These are phyloP conservation scores for Trichoderma sp. DNA, from an alignment of 2,329 filamentous ascomycete species.

Conservation along the genomic window DNA sequence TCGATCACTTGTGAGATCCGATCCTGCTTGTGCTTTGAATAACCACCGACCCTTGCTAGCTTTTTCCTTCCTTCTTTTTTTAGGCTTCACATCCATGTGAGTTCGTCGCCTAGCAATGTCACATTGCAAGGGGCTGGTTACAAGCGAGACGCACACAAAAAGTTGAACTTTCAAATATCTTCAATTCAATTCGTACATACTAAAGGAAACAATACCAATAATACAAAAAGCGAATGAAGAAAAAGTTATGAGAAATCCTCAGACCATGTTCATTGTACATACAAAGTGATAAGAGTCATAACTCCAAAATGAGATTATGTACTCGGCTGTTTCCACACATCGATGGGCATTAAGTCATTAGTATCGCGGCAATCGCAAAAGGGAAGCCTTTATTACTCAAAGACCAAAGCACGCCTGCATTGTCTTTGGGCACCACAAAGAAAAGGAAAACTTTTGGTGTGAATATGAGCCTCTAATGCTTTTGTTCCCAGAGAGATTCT, in stretches of 20 bases:
- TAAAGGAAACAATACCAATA: neutral
- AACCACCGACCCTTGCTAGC: neutral
- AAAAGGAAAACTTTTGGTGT: constrained; percentile 23
- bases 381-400: constrained; percentile 1
- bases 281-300: neutral
- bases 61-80: neutral
- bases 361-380: constrained; percentile 8
- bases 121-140: neutral
- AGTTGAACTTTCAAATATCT: neutral
- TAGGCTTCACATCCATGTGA: constrained; percentile 4
- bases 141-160: constrained; percentile 4
- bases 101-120: neutral
- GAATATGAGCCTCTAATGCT: constrained; percentile 24
- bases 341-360: constrained; percentile 27
- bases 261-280: neutral
- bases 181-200: constrained; percentile 20
- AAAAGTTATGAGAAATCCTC: neutral
- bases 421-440: constrained; percentile 6
- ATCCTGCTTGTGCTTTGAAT: neutral
- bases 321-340: constrained; percentile 1
- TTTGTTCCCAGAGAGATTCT: constrained; percentile 19
- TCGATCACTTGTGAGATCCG: neutral
- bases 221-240: constrained; percentile 18
- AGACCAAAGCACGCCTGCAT: neutral
- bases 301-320: neutral